Evolutionary conservation across 177 flowering plant genomes (phyloP).

Genomic region (Vitis hybrid): DNA sequence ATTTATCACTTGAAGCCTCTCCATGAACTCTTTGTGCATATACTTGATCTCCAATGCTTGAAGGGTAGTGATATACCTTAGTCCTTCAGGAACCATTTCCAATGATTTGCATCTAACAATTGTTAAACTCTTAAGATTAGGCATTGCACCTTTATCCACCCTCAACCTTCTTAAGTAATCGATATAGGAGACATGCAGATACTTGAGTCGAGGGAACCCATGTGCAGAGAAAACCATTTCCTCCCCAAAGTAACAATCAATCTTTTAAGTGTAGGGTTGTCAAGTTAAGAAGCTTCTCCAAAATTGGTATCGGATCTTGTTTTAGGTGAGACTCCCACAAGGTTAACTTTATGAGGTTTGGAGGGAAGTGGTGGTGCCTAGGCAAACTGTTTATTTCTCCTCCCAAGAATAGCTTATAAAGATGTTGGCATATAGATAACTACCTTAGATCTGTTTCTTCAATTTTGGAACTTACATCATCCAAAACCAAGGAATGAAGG

Average conservation of each 20-base stretch:
- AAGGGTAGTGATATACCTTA: too few relatives aligned
- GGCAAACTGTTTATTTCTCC: neutral
- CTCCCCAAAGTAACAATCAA: neutral
- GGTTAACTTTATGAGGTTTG: neutral
- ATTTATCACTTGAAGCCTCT: too few relatives aligned
- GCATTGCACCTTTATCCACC: too few relatives aligned
- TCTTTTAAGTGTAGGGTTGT: neutral
- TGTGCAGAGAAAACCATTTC: neutral
- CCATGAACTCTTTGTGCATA: too few relatives aligned
- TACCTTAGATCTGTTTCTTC: neutral
- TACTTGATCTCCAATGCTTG: too few relatives aligned
- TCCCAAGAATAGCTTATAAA: neutral
- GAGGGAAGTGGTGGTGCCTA: neutral
- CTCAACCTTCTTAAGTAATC: too few relatives aligned
- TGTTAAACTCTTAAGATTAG: too few relatives aligned
- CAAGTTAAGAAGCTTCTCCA: conserved; percentile 13
- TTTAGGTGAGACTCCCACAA: neutral
- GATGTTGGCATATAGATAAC: neutral
- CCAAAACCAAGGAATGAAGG: neutral
- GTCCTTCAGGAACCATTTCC: too few relatives aligned
- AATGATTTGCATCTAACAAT: too few relatives aligned
- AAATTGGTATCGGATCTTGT: conserved; percentile 1
- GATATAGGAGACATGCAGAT: neutral
- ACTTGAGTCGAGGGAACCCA: neutral
- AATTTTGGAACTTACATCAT: neutral